These are phyloP conservation scores for Russula virescens DNA, from an alignment of 768 basidiomycete species.

Conservation along the genomic window DNA sequence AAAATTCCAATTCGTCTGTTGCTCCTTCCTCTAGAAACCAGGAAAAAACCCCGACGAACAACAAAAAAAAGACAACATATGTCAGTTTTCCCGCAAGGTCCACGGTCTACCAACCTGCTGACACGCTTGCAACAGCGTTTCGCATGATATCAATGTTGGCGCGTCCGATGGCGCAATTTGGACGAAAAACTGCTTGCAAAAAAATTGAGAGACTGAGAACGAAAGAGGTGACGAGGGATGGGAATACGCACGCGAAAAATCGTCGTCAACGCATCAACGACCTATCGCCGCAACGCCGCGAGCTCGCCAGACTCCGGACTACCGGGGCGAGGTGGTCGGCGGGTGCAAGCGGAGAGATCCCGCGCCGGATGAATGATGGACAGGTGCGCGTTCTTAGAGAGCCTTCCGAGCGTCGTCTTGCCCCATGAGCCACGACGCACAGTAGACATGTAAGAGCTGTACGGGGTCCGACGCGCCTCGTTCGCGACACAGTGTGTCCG, in stretches of 20 bases:
- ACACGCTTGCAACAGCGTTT: slow-evolving; percentile 41
- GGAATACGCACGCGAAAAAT: slow-evolving; percentile 46
- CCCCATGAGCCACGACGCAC: slow-evolving; percentile 35
- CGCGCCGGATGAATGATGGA: slow-evolving; percentile 43
- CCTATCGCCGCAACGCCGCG: slow-evolving; percentile 38
- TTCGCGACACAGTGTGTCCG: slow-evolving; percentile 39
- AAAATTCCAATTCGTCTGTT: slow-evolving; percentile 16
- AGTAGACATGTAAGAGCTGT: slow-evolving; percentile 50
- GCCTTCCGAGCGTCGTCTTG: slow-evolving; percentile 44
- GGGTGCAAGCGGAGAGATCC: slow-evolving; percentile 37
- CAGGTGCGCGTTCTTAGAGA: slow-evolving; percentile 39
- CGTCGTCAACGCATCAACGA: slow-evolving; percentile 45
- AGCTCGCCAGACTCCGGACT: slow-evolving; percentile 30
- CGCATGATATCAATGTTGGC: slow-evolving; percentile 36
- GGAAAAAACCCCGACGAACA: not conserved
- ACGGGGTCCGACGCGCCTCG: slow-evolving; percentile 39
- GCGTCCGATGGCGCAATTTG: slow-evolving; percentile 29
- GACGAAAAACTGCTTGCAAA: slow-evolving; percentile 31
- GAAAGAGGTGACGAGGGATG: not conserved
- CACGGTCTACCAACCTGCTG: slow-evolving; percentile 32
- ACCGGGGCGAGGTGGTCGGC: slow-evolving; percentile 18
- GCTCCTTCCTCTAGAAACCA: slow-evolving; percentile 16
- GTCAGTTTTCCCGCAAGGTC: slow-evolving; percentile 6
- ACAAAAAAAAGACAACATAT: slow-evolving; percentile 6
- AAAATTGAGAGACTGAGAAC: not conserved